Evolutionary conservation across 140 eudicot genomes (phyloP), one percentile per base, ranked within the genome.

Genomic region (Erigeron philadelphicus): DNA sequence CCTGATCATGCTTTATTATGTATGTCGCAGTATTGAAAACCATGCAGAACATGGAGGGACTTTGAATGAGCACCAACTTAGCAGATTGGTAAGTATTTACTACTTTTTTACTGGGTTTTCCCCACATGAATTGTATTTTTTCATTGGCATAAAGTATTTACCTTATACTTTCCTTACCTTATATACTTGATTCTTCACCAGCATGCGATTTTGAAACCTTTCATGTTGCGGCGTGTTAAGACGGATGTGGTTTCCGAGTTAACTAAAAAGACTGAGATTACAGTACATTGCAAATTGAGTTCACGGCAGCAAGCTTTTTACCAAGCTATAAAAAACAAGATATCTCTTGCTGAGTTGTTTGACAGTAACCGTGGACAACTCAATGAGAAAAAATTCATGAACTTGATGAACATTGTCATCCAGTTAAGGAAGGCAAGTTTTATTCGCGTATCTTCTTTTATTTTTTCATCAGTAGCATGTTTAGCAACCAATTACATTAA

Each of bases 1-100:
- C 45, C 75, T 77, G 65, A 54, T 70, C 45, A 31, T 77, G 71
- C 47, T 71, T 74, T 61, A 31, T 54, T 18, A 11, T 48, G 63
- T 41, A 73, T 56, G 43, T 17, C 57, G 66, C 88, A 93, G 98
- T 73, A 93, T 93, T 55, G 98, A 93, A 79, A 87, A 89, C 81
- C 98, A 93, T 75, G 98, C 98, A 4, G 98, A 93, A 77, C 98
- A 93, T 78, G 98, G 96, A 44, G 98, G 98, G 76, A 84, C 98
- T 18, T 87, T 93, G 61, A 93, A 93, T 55, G 98, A 93, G 83
- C 98, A 93, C 79, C 98, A 93, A 80, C 95, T 93, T 57, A 93
- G 81, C 75, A 83, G 98, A 87, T 66, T 93, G 96, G 98, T 89
- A 75, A 87, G 82, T 66, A 72, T 60, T 21, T 43, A 64, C 53